Conservation (phyloP, 306 rosid species). For the Lathyrus sativus region DNA sequence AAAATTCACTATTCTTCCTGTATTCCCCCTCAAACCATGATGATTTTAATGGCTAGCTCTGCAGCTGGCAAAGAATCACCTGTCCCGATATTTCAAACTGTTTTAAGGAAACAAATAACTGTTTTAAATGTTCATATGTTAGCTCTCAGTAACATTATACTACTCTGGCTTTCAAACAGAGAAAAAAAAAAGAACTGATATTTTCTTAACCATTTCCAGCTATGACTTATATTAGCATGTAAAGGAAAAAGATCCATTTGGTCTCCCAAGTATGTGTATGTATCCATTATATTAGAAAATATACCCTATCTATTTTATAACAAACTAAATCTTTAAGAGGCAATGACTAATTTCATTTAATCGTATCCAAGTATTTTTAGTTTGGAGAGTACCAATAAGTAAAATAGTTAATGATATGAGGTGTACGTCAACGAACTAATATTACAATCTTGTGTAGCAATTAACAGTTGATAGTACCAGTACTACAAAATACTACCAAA, state of each 20-base stretch:
- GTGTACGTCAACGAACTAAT: neutral
- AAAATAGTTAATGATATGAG: neutral
- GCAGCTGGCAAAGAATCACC: too few relatives aligned
- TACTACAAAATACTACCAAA: neutral
- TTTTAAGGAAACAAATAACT: too few relatives aligned
- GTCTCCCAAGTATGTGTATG: neutral
- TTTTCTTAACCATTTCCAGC: neutral
- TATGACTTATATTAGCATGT: neutral
- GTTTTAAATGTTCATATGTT: too few relatives aligned
- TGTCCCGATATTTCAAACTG: too few relatives aligned
- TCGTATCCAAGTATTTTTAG: neutral
- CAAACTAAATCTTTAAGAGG: neutral
- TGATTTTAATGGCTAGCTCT: too few relatives aligned
- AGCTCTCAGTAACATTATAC: neutral
- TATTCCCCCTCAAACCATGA: too few relatives aligned
- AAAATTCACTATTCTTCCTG: too few relatives aligned
- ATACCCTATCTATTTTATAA: neutral
- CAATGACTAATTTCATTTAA: neutral
- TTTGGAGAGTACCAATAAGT: neutral
- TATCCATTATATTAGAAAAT: neutral
- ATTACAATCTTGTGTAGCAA: neutral
- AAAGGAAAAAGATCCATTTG: neutral
- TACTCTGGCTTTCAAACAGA: neutral
- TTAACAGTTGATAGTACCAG: slow-evolving; percentile 16
- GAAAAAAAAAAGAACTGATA: neutral